These are phyloP conservation scores for Vigna mungo DNA, from an alignment of 306 rosid species.

Conservation along the genomic window DNA sequence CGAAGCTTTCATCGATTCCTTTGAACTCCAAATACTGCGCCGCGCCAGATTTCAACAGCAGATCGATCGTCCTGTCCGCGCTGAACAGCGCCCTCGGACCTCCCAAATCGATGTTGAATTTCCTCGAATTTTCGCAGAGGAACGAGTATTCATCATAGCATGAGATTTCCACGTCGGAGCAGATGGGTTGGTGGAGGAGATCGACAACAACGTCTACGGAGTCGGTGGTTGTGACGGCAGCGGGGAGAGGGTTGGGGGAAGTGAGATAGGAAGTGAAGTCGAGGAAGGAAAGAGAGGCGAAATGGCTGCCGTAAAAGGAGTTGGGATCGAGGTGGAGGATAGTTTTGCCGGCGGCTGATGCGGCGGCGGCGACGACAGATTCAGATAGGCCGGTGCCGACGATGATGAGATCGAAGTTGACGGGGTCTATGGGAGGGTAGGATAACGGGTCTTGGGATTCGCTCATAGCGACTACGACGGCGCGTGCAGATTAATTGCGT, in stretches of 20 bases:
- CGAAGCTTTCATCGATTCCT: slow-evolving; percentile 69
- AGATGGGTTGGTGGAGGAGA: slow-evolving; percentile 49
- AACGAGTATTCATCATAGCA: slow-evolving; percentile 36
- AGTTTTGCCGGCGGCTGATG: slow-evolving; percentile 71
- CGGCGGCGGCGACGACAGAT: slow-evolving; percentile 78
- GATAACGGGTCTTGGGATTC: slow-evolving; percentile 43
- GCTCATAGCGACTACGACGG: slow-evolving; percentile 57
- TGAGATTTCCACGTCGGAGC: slow-evolving; percentile 57
- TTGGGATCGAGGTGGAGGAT: slow-evolving; percentile 88
- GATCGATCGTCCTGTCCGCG: slow-evolving; percentile 60
- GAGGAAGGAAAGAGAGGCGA: slow-evolving; percentile 64
- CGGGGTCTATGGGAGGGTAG: slow-evolving; percentile 80
- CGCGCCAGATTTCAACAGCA: slow-evolving; percentile 66
- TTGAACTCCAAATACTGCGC: slow-evolving; percentile 75
- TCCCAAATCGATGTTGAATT: slow-evolving; percentile 70
- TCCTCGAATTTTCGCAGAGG: slow-evolving; percentile 59
- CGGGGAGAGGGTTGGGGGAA: slow-evolving; percentile 48
- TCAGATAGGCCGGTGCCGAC: slow-evolving; percentile 77
- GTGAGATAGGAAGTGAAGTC: slow-evolving; percentile 70
- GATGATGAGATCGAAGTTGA: slow-evolving; percentile 71
- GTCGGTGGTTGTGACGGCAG: slow-evolving; percentile 1
- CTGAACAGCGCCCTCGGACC: slow-evolving; percentile 81
- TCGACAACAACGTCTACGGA: slow-evolving; percentile 45
- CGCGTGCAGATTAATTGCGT: slow-evolving; percentile 34
- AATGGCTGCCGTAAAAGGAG: slow-evolving; percentile 75